These are phyloP conservation scores for Colletotrichum orchidophilum DNA, from an alignment of 2,329 filamentous ascomycete genomes.

Conservation along the genomic window DNA sequence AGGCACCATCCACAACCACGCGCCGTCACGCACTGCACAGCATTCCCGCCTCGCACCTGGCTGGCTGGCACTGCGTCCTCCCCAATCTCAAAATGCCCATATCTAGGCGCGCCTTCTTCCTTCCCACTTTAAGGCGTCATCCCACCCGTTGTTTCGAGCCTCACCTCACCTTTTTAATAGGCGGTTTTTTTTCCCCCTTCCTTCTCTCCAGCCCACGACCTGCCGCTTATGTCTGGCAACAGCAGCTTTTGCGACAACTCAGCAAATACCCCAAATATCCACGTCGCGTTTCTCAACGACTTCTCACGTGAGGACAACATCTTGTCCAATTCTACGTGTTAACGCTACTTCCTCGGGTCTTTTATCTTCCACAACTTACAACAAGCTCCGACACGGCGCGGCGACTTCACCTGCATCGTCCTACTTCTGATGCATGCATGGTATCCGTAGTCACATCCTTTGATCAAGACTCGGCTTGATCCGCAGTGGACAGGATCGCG, in stretches of 20 bases:
- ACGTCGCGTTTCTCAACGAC: background rate
- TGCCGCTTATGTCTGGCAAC: background rate
- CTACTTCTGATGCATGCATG: constrained; percentile 26
- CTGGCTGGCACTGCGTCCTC: constrained; percentile 20
- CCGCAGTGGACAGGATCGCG: constrained; percentile 33
- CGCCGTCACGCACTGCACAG: constrained; percentile 10
- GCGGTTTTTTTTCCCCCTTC: background rate
- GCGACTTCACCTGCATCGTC: constrained; percentile 1
- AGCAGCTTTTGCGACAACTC: background rate
- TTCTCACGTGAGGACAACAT: background rate
- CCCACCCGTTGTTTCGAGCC: background rate
- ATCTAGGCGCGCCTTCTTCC: constrained; percentile 21
- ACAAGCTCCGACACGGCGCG: constrained; percentile 1
- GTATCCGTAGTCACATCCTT: constrained; percentile 23
- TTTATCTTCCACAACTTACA: background rate
- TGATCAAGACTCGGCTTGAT: constrained; percentile 31
- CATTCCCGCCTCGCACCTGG: constrained; percentile 32
- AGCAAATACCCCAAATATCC: background rate
- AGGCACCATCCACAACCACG: background rate
- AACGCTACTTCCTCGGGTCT: background rate
- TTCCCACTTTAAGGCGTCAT: constrained; percentile 9
- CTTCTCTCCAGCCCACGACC: background rate
- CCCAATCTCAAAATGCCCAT: constrained; percentile 4
- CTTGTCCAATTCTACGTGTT: background rate
- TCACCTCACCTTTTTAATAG: background rate